A percentile compares a stretch with the other conserved stretches of the same genome.
phyloP scores from a whole-genome alignment of 2,329 filamentous ascomycete species.

The Xylaria arbuscula region DNA sequence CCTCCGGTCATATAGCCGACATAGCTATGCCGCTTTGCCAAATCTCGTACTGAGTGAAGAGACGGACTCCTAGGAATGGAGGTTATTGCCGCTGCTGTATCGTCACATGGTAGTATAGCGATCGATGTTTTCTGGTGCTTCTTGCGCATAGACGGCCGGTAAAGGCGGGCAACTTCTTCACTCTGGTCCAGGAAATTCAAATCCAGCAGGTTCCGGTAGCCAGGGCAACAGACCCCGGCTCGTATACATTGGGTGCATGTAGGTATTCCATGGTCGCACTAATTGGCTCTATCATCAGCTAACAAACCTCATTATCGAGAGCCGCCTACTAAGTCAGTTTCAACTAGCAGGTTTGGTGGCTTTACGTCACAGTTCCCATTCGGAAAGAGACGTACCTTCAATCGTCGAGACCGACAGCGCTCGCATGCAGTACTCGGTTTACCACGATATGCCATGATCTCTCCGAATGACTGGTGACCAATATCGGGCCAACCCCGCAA shows the following conservation, averaged over 20 bases:
- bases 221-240: constrained; percentile 1
- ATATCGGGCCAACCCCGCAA: not conserved
- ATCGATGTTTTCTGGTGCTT: constrained; percentile 1
- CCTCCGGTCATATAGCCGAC: constrained; percentile 7
- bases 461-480: not conserved
- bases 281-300: not conserved
- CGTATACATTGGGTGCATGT: constrained; percentile 17
- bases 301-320: not conserved
- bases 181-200: constrained; percentile 15
- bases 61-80: not conserved
- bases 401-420: constrained; percentile 17
- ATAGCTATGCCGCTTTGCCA: not conserved
- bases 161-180: constrained; percentile 10
- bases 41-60: not conserved
- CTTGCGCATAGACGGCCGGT: not conserved
- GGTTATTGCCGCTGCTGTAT: not conserved
- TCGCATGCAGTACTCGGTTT: constrained; percentile 12
- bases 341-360: not conserved
- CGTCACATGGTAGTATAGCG: not conserved
- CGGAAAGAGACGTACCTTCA: constrained; percentile 12
- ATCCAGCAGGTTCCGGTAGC: constrained; percentile 12
- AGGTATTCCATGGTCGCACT: constrained; percentile 14
- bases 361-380: not conserved
- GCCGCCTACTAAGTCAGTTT: not conserved
- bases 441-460: constrained; percentile 7